These are phyloP conservation scores for Candida ovalis DNA, from an alignment of 805 yeast species.

Conservation along the genomic window DNA sequence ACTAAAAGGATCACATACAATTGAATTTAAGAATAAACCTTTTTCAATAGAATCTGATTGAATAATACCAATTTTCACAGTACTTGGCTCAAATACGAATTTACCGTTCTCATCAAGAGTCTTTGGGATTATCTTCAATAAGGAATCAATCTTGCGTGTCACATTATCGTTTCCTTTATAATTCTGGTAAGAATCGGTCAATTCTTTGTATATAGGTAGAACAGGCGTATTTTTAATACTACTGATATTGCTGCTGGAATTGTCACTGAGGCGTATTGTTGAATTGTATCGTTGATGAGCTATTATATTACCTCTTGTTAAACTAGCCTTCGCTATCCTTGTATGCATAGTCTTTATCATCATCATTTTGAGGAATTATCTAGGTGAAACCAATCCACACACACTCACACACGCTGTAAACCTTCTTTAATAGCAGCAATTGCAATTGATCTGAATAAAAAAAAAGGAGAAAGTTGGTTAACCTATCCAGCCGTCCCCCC, in stretches of 20 bases:
- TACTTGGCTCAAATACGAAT: slow-evolving; percentile 17
- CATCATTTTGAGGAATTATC: background rate
- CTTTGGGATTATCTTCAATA: slow-evolving; percentile 14
- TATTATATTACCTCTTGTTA: background rate
- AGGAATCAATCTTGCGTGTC: slow-evolving; percentile 12
- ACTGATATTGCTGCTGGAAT: background rate
- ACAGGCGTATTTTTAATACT: too few relatives aligned
- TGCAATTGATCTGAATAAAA: too few relatives aligned
- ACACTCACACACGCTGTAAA: too few relatives aligned
- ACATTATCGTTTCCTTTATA: slow-evolving; percentile 12
- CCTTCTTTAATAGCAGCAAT: too few relatives aligned
- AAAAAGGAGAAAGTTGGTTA: too few relatives aligned
- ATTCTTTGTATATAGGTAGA: slow-evolving; percentile 4
- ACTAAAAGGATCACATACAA: slow-evolving; percentile 30
- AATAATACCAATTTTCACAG: slow-evolving; percentile 27
- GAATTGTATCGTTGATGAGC: background rate
- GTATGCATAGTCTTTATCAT: background rate
- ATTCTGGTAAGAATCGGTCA: slow-evolving; percentile 11
- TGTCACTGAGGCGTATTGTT: background rate
- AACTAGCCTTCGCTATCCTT: background rate
- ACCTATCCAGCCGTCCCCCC: too few relatives aligned
- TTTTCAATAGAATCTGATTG: slow-evolving; percentile 17
- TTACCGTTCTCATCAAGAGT: background rate
- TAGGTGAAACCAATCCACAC: too few relatives aligned
- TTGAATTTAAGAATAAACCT: slow-evolving; percentile 24